Conservation (phyloP, 2,329 filamentous ascomycete genomes). For the Emmonsiellopsis sp. region DNA sequence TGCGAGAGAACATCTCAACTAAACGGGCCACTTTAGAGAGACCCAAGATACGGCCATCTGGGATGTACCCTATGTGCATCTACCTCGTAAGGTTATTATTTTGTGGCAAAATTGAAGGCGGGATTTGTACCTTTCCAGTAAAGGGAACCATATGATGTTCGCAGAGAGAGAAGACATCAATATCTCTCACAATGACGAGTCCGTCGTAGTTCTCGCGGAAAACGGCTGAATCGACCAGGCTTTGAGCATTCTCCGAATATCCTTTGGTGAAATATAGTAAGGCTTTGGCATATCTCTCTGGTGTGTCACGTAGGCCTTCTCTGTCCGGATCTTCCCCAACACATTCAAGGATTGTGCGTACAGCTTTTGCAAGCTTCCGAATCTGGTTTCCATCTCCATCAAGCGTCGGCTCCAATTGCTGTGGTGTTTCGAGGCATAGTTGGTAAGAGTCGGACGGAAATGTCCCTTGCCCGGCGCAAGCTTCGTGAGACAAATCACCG, state of each 20-base stretch:
- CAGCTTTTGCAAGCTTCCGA: slow-evolving; percentile 52
- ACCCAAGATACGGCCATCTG: slow-evolving; percentile 80
- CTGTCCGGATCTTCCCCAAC: slow-evolving; percentile 57
- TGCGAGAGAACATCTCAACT: slow-evolving; percentile 90
- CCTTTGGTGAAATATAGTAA: slow-evolving; percentile 94
- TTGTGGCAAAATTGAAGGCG: not conserved
- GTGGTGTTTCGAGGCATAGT: slow-evolving; percentile 38
- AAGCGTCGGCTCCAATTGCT: slow-evolving; percentile 47
- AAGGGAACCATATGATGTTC: slow-evolving; percentile 98
- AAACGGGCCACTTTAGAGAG: slow-evolving; percentile 93
- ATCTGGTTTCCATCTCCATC: slow-evolving; percentile 50
- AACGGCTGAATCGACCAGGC: slow-evolving; percentile 86
- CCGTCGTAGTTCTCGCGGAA: slow-evolving; percentile 97
- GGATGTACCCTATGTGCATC: slow-evolving; percentile 99
- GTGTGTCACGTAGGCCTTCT: slow-evolving; percentile 57
- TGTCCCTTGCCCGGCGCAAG: no score
- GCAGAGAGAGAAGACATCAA: slow-evolving; percentile 88
- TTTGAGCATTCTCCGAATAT: slow-evolving; percentile 86
- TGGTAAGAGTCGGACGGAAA: no score
- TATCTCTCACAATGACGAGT: slow-evolving; percentile 95
- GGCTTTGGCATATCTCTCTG: slow-evolving; percentile 84
- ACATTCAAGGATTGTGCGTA: slow-evolving; percentile 56
- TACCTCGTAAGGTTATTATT: slow-evolving; percentile 27
- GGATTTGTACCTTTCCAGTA: slow-evolving; percentile 65
- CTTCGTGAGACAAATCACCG: no score